phyloP scores from a whole-genome alignment of 2,329 filamentous ascomycete genomes.

The Fusarium sp. region DNA sequence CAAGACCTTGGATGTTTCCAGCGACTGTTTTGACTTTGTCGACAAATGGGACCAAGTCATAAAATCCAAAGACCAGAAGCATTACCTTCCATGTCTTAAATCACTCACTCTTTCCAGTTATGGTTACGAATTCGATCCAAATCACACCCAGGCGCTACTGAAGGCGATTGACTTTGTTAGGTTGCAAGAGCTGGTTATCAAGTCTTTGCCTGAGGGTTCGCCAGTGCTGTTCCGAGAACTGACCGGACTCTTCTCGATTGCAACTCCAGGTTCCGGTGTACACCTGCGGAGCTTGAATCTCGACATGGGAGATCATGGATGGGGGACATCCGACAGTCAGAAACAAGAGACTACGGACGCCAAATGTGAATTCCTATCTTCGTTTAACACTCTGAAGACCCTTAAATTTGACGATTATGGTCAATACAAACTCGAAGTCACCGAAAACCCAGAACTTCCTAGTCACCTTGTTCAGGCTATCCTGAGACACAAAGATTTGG shows the following conservation, averaged over 20 bases:
- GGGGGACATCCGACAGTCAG: accelerated
- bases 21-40: neutral
- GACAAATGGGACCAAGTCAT: neutral
- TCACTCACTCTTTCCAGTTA: neutral
- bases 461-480: constrained; percentile 18
- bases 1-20: neutral
- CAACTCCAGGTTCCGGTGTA: neutral
- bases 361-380: neutral
- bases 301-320: neutral
- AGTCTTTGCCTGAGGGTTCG: neutral
- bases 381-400: neutral
- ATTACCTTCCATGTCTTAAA: neutral
- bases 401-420: neutral
- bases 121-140: neutral
- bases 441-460: constrained; percentile 8
- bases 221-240: neutral
- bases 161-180: neutral
- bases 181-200: neutral
- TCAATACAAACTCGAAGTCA: neutral
- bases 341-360: neutral
- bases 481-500: constrained; percentile 22
- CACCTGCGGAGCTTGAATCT: neutral
- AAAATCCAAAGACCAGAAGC: neutral
- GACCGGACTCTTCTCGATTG: neutral
- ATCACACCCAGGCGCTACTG: neutral